phyloP scores from a whole-genome alignment of 306 rosid genomes.

The Lathyrus tuberosus region DNA sequence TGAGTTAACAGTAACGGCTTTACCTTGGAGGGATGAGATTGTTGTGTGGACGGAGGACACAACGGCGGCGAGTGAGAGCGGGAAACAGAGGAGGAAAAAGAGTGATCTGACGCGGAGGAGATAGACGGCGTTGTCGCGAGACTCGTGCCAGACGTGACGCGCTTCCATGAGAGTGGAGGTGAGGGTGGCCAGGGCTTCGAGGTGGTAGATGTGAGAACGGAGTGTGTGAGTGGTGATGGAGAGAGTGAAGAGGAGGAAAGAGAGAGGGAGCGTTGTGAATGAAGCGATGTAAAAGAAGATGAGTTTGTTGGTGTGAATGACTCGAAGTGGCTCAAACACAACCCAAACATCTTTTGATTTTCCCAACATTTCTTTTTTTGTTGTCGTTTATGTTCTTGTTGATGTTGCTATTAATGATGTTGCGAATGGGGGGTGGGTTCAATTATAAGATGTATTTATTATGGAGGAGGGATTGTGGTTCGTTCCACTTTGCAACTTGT shows the following conservation, averaged over 20 bases:
- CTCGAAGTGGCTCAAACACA: slow-evolving; percentile 44
- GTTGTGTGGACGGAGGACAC: slow-evolving; percentile 54
- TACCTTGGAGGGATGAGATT: slow-evolving; percentile 44
- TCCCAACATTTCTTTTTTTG: slow-evolving; percentile 46
- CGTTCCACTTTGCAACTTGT: neutral
- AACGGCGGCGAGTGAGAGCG: slow-evolving; percentile 63
- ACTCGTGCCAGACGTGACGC: slow-evolving; percentile 70
- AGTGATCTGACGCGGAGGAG: slow-evolving; percentile 55
- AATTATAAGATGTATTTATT: neutral
- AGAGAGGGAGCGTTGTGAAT: slow-evolving; percentile 64
- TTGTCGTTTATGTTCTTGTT: too few relatives aligned
- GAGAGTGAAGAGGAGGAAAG: slow-evolving; percentile 55
- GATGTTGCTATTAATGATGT: neutral
- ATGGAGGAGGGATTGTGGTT: neutral
- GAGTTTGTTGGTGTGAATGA: slow-evolving; percentile 49
- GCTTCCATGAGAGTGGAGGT: slow-evolving; percentile 69
- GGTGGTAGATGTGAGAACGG: slow-evolving; percentile 56
- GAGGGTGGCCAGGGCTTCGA: slow-evolving; percentile 63
- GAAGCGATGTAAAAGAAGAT: slow-evolving; percentile 46
- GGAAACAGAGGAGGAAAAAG: slow-evolving; percentile 47
- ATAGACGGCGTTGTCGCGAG: slow-evolving; percentile 61
- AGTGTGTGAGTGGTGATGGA: slow-evolving; percentile 52
- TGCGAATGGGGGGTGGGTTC: too few relatives aligned
- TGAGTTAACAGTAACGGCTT: slow-evolving; percentile 32
- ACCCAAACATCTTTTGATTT: slow-evolving; percentile 23